Evolutionary conservation across 169 alveolate species (phyloP).

Genomic region (Plasmodium falciparum): DNA sequence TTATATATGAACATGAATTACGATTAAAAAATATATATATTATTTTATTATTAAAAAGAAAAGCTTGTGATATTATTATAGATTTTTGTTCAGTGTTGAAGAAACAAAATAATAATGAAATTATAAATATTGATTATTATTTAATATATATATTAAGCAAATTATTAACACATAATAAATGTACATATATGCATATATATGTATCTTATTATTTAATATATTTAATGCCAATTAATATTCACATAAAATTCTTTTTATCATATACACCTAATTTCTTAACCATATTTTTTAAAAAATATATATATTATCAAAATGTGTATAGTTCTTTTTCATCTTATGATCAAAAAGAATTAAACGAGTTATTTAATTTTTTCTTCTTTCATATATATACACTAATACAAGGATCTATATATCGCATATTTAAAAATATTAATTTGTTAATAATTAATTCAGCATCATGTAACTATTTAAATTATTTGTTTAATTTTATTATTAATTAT

Average conservation of each 20-base stretch:
- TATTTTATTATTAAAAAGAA: constrained; percentile 68
- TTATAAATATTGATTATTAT: constrained; percentile 66
- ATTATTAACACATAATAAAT: constrained; percentile 69
- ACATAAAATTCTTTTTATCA: constrained; percentile 57
- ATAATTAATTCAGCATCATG: constrained; percentile 30
- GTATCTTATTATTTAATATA: constrained; percentile 59
- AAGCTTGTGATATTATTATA: constrained; percentile 64
- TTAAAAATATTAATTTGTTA: constrained; percentile 25
- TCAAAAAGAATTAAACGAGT: constrained; percentile 46
- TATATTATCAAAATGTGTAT: constrained; percentile 56
- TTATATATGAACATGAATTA: constrained; percentile 70
- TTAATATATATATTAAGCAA: constrained; percentile 55
- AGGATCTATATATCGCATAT: constrained; percentile 51
- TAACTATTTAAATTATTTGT: constrained; percentile 32
- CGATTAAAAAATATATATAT: constrained; percentile 63
- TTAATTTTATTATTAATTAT: constrained; percentile 38
- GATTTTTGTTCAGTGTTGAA: constrained; percentile 43
- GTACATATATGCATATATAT: constrained; percentile 73
- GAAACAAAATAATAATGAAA: constrained; percentile 62
- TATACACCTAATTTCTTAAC: constrained; percentile 61
- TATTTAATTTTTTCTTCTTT: constrained; percentile 61
- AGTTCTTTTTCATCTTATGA: constrained; percentile 23
- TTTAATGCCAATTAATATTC: constrained; percentile 72
- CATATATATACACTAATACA: constrained; percentile 73
- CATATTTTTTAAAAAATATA: constrained; percentile 64